Base-by-base conservation (phyloP, 257 asterid species). In the Solanum bulbocastanum region DNA sequence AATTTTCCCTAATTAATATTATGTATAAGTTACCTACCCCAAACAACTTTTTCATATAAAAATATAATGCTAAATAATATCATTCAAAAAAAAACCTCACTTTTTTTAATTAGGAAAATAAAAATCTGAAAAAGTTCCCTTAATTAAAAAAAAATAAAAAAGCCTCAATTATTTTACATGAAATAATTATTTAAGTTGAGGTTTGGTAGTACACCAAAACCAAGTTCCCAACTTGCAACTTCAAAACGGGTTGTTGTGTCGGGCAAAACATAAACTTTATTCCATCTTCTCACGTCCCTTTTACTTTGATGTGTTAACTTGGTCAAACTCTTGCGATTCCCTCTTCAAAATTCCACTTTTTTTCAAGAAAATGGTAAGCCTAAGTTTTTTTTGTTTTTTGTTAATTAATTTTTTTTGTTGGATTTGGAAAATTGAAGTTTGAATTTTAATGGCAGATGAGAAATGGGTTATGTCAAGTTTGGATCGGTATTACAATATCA, bases 401-500 rank as follows among this genome's bases (percentile, higher is more conserved):
- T 81, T 81, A 30, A 79, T 44, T 10, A n/a, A 62, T 15, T 52
- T 62, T 40, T 49, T 6, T 49, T 49, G 27, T 44, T 44, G 37
- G 39, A 79, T 79, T 42, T 44, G 66, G 27, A 25, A 78, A 82
- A 81, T 82, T 5, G 12, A 82, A 30, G 30, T 32, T 7, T 18
- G 32, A 49, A 30, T 44, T 32, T 65, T 65, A 16, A 23, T 86
- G 11, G 40, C 84, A 86, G 88, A 78, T 86, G 84, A 27, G 84
- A 44, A 33, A 39, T 66, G 16, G 74, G 15, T 20, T 49, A 23
- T 85, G 25, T 33, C 18, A 74, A 69, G 87, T 83, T 83, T 87
- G 89, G 92, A 88, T 87, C 6, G 74, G 88, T 25, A 90, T 62
- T 66, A 88, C 90, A 81, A 88, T 88, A 72, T 78, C 90, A 84